phyloP scores from a whole-genome alignment of 140 eudicot species.

The Erigeron philadelphicus region DNA sequence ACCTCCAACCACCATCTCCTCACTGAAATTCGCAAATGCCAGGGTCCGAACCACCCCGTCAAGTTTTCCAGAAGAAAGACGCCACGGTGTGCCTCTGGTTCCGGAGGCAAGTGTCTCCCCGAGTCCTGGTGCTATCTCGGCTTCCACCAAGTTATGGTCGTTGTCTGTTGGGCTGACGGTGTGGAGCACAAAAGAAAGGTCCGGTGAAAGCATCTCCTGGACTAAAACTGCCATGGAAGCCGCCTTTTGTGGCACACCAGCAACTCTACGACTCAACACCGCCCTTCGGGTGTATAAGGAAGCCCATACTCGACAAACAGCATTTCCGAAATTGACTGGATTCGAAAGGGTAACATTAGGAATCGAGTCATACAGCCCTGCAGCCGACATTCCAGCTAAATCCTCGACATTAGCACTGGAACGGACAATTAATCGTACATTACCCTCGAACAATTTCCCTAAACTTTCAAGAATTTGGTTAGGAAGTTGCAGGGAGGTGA shows the following conservation, averaged over 20 bases:
- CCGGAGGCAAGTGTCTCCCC: slow-evolving; percentile 88
- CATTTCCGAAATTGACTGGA: slow-evolving; percentile 49
- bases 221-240: slow-evolving; percentile 80
- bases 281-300: slow-evolving; percentile 89
- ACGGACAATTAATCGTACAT: slow-evolving; percentile 62
- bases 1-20: slow-evolving; percentile 74
- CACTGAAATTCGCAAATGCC: slow-evolving; percentile 87
- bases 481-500: slow-evolving; percentile 49
- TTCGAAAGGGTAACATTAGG: slow-evolving; percentile 85
- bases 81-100: slow-evolving; percentile 94
- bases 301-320: slow-evolving; percentile 84
- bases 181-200: slow-evolving; percentile 78
- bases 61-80: slow-evolving; percentile 62
- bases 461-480: slow-evolving; percentile 41
- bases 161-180: slow-evolving; percentile 77
- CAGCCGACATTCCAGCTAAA: slow-evolving; percentile 98
- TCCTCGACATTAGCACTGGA: slow-evolving; percentile 97
- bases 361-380: slow-evolving; percentile 83
- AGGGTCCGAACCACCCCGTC: slow-evolving; percentile 61
- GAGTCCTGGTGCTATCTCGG: slow-evolving; percentile 86
- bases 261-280: slow-evolving; percentile 79
- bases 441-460: slow-evolving; percentile 40
- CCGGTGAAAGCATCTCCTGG: slow-evolving; percentile 91
- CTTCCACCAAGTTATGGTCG: slow-evolving; percentile 52
- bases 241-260: slow-evolving; percentile 64